These are phyloP conservation scores for Fomitopsis serialis DNA, from an alignment of 768 basidiomycete genomes.

Conservation along the genomic window DNA sequence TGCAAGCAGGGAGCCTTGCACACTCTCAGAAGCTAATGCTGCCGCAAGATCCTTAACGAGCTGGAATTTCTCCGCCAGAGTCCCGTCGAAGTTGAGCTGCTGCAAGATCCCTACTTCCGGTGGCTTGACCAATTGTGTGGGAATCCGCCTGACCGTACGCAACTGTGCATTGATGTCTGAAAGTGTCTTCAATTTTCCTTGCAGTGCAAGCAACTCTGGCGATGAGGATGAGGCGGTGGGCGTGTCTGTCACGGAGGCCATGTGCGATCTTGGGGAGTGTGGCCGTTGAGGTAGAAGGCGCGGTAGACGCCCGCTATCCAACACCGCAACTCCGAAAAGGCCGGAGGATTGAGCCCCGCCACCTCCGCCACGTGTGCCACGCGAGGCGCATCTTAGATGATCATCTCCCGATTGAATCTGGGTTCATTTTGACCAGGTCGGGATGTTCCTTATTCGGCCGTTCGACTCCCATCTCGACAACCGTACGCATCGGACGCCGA, in stretches of 20 bases:
- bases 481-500: too few species aligned
- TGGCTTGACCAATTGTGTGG: constrained; percentile 38
- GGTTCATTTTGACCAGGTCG: too few species aligned
- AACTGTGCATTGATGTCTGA: constrained; percentile 41
- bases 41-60: constrained; percentile 45
- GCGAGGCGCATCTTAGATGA: too few species aligned
- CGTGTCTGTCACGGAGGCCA: background rate
- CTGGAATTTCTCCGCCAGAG: constrained; percentile 33
- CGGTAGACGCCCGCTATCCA: too few species aligned
- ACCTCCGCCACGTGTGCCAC: too few species aligned
- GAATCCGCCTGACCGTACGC: constrained; percentile 40
- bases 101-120: constrained; percentile 22
- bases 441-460: too few species aligned
- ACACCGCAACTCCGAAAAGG: too few species aligned
- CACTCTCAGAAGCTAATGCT: constrained; percentile 39
- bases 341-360: too few species aligned
- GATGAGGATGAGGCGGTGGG: background rate
- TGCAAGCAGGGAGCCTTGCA: constrained; percentile 53
- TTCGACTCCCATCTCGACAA: too few species aligned
- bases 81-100: constrained; percentile 12
- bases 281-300: too few species aligned
- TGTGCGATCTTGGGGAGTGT: too few species aligned
- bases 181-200: constrained; percentile 38
- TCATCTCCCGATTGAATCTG: too few species aligned
- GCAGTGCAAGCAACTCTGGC: constrained; percentile 6